Evolutionary conservation across 2,329 filamentous ascomycete genomes (phyloP), one percentile per base, ranked within the genome.

Genomic region (Alternaria arbusti): DNA sequence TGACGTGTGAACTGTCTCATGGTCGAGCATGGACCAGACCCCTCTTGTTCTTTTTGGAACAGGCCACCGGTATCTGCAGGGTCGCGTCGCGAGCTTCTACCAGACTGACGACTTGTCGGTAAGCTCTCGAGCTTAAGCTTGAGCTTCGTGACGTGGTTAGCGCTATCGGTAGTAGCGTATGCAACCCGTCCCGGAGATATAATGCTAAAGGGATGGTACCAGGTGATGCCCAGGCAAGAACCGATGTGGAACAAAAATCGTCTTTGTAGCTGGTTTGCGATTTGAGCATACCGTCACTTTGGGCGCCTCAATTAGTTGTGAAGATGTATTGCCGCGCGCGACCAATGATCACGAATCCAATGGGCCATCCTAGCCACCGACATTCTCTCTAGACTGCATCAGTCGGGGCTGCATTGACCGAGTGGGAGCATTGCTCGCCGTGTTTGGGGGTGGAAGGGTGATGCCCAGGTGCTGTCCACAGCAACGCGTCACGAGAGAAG

Each of bases 101-200:
- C 43, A 43, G 13, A 54, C 51, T 44, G 54, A 52, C 59, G 44
- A 30, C 25, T 17, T 22, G 59, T 23, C 15, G 25, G 26, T 32
- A 40, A 17, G 36, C 36, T 40, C 36, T 40, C n/a, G 36, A 40
- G 36, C 36, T 40, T 17, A 8, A 40, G 36, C 36, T 40, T 17
- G 51, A 46, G 40, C 46, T 15, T 49, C 13, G 49, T 64, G 61
- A 64, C 61, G 61, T 64, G 64, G 60, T 62, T 62, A 62, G 62
- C 59, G 62, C 59, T 43, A 44, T 30, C 23, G 30, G 22, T 44
- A 11, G 46, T 55, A 57, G 58, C 20, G 30, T 57, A 26, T 50
- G 58, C 43, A 49, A 43, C 17, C 15, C 10, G 49, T 17, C 28
- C 46, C 40, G 47, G 59, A 62, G 28, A 58, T 58, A 62, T 54